Conservation (phyloP, 1,284 basidiomycete species). For the Tilletia setariae region DNA sequence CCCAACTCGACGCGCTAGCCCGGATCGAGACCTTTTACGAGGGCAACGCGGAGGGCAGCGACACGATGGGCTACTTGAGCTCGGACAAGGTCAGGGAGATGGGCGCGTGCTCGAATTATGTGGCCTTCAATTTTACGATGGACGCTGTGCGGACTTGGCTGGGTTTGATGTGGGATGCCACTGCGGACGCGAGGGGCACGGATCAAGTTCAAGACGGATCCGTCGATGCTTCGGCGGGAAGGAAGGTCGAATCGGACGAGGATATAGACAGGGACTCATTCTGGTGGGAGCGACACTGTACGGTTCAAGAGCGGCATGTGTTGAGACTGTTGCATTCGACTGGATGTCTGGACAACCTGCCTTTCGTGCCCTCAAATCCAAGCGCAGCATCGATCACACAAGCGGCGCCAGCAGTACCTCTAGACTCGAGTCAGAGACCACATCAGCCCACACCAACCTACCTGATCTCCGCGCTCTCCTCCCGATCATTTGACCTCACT, state of each 20-base stretch:
- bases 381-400: slow-evolving; percentile 23
- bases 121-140: slow-evolving; percentile 49
- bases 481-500: slow-evolving; percentile 32
- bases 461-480: slow-evolving; percentile 40
- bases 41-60: slow-evolving; percentile 25
- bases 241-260: slow-evolving; percentile 1
- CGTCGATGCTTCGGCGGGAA: not conserved
- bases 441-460: slow-evolving; percentile 26
- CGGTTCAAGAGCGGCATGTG: slow-evolving; percentile 34
- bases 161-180: slow-evolving; percentile 28
- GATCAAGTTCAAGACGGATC: not conserved
- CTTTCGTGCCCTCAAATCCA: slow-evolving; percentile 16
- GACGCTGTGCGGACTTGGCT: slow-evolving; percentile 38
- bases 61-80: slow-evolving; percentile 26
- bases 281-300: slow-evolving; percentile 38
- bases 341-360: slow-evolving; percentile 24
- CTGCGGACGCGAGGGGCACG: not conserved
- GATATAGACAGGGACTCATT: not conserved
- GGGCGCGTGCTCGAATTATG: slow-evolving; percentile 43
- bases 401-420: not conserved
- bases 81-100: slow-evolving; percentile 31
- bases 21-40: slow-evolving; percentile 51
- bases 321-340: slow-evolving; percentile 14
- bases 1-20: slow-evolving; percentile 43
- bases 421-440: not conserved